Percentiles rank a stretch among this genome's conserved stretches.
Evolutionary conservation across 176 grass and related monocot genomes (phyloP).

Genomic region (Carex parvula): DNA sequence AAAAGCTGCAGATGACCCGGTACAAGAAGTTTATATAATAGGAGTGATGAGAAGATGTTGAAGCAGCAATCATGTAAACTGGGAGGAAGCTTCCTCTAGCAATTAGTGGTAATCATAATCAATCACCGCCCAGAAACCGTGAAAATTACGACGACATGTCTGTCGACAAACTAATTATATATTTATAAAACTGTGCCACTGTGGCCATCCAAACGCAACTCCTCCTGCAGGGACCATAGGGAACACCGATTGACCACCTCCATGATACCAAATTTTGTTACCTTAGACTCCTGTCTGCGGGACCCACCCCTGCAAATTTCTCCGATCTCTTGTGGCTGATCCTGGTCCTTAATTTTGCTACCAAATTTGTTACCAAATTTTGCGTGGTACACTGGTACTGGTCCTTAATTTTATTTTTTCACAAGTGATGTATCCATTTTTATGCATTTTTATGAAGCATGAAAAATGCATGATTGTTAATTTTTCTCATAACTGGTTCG

Average conservation of each 20-base stretch:
- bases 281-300: slow-evolving; percentile 27
- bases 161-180: not conserved
- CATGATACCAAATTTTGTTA: slow-evolving; percentile 27
- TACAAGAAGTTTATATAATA: not conserved
- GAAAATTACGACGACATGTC: slow-evolving; percentile 11
- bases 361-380: too few relatives aligned
- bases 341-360: too few relatives aligned
- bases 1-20: not conserved
- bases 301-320: not conserved
- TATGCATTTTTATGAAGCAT: not conserved
- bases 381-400: not conserved
- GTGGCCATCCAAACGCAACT: slow-evolving; percentile 19
- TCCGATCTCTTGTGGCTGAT: not conserved
- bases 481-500: not conserved
- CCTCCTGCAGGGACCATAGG: slow-evolving; percentile 10
- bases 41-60: not conserved
- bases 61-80: slow-evolving; percentile 19
- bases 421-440: not conserved
- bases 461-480: not conserved
- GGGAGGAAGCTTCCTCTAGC: slow-evolving; percentile 26
- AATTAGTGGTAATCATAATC: slow-evolving; percentile 26
- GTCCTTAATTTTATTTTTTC: not conserved
- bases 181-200: not conserved
- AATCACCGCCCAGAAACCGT: slow-evolving; percentile 8
- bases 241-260: slow-evolving; percentile 25